Evolutionary conservation across 2,329 filamentous ascomycete genomes (phyloP), one percentile per base, ranked within the genome.

Genomic region (Botrytis squamosa): DNA sequence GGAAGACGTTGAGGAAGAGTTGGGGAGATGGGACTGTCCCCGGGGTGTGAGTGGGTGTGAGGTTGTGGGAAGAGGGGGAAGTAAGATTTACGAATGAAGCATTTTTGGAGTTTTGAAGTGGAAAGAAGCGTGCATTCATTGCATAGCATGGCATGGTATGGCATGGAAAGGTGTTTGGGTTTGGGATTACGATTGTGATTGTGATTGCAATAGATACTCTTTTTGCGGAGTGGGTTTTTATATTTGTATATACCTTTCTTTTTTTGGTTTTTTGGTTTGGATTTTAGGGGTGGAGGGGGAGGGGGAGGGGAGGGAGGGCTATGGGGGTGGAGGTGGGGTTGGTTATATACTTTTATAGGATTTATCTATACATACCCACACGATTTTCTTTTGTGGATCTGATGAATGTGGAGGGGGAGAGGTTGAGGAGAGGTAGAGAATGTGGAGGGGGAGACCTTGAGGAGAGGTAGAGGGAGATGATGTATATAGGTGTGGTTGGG

Each of bases 11-110:
- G 42, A 73, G 65, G 55, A 29, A 3, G 40, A 46, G 40, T 62
- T 73, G 62, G 62, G 71, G 71, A 20, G 64, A 70, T 59, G 63
- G 49, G n/a, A 42, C 1, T 1, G 60, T 65, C 4, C 36, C 60
- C 12, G 25, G 65, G 2, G 36, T 44, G 10, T 36, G 59, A 36
- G 20, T 66, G 10, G 3, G 6, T 36, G n/a, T 33, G 63, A 36
- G 1, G 36, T 22, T 25, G 25, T 63, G 60, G 60, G 60, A 16
- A 36, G 12, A 25, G 22, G 16, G 14, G 25, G 25, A 12, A 60
- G n/a, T 33, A 6, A 36, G 25, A 25, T 12, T 25, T 52, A 52
- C 25, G 49, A 52, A 52, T 14, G 6, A 60, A 60, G 33, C 33
- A 60, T 60, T 36, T 60, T 0, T 22, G 20, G 9, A 38, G 33